Percentiles rank a stretch among this genome's conserved stretches.
phyloP scores from a whole-genome alignment of 2,329 filamentous ascomycete species.

The Colletotrichum trifolii region DNA sequence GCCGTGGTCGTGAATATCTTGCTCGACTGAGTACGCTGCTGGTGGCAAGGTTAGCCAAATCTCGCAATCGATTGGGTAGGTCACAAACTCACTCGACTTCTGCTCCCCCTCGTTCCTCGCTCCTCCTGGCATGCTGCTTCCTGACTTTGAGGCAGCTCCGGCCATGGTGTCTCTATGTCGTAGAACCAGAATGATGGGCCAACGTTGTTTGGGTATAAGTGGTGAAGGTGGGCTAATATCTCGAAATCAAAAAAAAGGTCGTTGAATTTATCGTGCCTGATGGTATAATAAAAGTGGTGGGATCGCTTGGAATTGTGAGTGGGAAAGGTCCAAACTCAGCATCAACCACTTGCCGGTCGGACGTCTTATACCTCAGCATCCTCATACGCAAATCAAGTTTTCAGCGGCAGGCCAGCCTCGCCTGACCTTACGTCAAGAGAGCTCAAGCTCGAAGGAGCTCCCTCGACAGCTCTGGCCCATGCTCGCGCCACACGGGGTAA shows the following conservation, averaged over 20 bases:
- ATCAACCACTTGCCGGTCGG: constrained; percentile 8
- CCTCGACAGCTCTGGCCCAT: constrained; percentile 26
- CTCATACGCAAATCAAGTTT: constrained; percentile 37
- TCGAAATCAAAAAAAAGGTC: too few species aligned
- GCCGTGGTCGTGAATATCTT: constrained; percentile 39
- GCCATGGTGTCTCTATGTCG: constrained; percentile 27
- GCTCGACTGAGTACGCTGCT: constrained; percentile 33
- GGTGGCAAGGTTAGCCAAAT: not conserved
- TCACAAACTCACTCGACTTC: constrained; percentile 45
- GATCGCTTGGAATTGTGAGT: constrained; percentile 28
- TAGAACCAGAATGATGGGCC: constrained; percentile 35
- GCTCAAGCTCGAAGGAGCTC: constrained; percentile 32
- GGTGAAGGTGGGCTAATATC: constrained; percentile 20
- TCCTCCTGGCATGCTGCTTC: constrained; percentile 41
- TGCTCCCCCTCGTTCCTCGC: constrained; percentile 46
- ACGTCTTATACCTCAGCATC: constrained; percentile 37
- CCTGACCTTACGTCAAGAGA: constrained; percentile 35
- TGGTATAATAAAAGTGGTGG: constrained; percentile 5
- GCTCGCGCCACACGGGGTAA: constrained; percentile 34
- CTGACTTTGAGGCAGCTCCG: constrained; percentile 35
- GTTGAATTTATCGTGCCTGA: too few species aligned
- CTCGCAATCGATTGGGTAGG: not conserved
- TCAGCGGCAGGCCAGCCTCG: constrained; percentile 11
- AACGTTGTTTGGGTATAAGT: constrained; percentile 14
- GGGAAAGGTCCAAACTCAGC: not conserved